Evolutionary conservation across 495 filamentous ascomycete species (phyloP), one percentile per base, ranked within the genome.

Genomic region (Sordaria brevicollis): DNA sequence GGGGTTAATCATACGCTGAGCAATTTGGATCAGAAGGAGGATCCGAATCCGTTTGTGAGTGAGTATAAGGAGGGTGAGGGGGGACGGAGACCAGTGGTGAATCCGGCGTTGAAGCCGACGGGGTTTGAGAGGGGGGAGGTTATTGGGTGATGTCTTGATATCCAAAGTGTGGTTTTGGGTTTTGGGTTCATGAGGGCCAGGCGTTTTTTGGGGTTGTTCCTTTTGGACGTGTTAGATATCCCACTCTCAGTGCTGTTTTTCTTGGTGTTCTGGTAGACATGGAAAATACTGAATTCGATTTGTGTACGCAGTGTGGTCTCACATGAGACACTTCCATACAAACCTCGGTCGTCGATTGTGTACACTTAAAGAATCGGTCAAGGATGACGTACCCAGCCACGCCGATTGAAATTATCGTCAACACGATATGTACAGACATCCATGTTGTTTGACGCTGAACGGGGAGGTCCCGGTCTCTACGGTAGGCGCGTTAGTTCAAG

Each of bases 1-100:
- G 96, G 97, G 79, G 96, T 98, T 69, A 99, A 99, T 79, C 95
- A 99, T 76, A 98, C 95, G 0, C 80, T 99, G 65, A 88, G 89
- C 39, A 97, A 97, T 75, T 79, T 98, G 38, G 82, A 93, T 68
- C 92, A 94, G 78, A 87, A 85, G 25, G 81, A 87, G 9, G 95
- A 99, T 77, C 93, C 93, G 17, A 98, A 99, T 78, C 95, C 95
- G 10, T 98, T 93, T 74, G 87, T 91, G 35, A 89, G 88, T 72
- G 83, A 87, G 73, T 96, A 93, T 79, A 89, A 89, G 74, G 85
- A 91, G 72, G 76, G 70, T 3, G 69, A 73, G n/a, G 76, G 79
- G 7, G 65, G 71, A 10, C 79, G 69, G 10, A 86, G 86, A 75
- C 88, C 89, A n/a, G n/a, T n/a, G 11, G 49, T 62, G 2, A 88